These are phyloP conservation scores for Pseudozyma sp. DNA, from an alignment of 1,284 basidiomycete species.

Conservation along the genomic window DNA sequence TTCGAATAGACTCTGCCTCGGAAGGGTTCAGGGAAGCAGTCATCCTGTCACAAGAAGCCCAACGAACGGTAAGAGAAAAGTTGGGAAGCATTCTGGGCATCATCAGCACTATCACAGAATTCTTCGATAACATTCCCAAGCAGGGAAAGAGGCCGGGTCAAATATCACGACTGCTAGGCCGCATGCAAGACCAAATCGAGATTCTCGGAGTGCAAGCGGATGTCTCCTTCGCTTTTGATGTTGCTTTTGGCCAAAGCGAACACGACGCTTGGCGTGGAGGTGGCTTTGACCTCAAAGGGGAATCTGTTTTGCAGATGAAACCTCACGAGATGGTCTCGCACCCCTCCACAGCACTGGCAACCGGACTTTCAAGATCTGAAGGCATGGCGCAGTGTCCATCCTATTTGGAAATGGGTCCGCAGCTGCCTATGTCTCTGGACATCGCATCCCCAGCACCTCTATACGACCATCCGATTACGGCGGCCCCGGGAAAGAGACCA, in stretches of 20 bases:
- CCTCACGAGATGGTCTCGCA: not conserved
- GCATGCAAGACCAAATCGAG: constrained; percentile 5
- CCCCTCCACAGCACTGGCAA: no score
- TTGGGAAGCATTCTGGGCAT: constrained; percentile 20
- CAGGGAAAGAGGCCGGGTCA: constrained; percentile 2
- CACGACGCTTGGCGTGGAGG: not conserved
- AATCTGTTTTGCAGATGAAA: not conserved
- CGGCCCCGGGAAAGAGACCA: not conserved
- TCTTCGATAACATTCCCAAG: constrained; percentile 17
- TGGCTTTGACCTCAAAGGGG: not conserved
- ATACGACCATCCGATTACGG: not conserved
- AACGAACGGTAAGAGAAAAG: constrained; percentile 5
- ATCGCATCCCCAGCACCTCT: not conserved
- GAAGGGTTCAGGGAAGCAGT: not conserved
- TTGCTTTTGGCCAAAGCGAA: not conserved
- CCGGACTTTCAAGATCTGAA: no score
- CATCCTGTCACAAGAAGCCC: not conserved
- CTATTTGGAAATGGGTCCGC: no score
- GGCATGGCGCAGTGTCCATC: not conserved
- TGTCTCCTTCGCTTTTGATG: constrained; percentile 25
- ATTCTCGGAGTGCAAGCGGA: constrained; percentile 16
- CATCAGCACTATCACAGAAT: constrained; percentile 17
- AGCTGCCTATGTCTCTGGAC: not conserved
- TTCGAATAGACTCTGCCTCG: not conserved
- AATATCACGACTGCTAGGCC: not conserved